Percentiles rank a stretch among this genome's conserved stretches.
These are phyloP conservation scores for Elongisporangium prolatum DNA, from an alignment of 352 stramenopile species.

Conservation along the genomic window DNA sequence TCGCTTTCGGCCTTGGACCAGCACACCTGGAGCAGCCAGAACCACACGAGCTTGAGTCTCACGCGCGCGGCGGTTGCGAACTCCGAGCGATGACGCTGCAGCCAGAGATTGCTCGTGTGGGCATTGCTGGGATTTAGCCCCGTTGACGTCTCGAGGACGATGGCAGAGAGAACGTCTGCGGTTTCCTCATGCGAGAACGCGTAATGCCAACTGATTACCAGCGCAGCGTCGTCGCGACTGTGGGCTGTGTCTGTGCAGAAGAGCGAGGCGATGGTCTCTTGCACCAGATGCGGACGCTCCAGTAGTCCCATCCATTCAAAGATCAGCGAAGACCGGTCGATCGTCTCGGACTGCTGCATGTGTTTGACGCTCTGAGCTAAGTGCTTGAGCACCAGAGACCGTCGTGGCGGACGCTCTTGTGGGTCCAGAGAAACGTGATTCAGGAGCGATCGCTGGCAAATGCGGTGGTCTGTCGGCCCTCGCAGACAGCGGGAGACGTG, in stretches of 20 bases:
- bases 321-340: background rate
- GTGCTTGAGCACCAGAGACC: slow-evolving; percentile 1
- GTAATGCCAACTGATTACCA: slow-evolving; percentile 50
- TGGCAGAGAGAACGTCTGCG: slow-evolving; percentile 11
- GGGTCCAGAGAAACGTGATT: background rate
- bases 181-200: slow-evolving; percentile 11
- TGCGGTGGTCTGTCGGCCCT: background rate
- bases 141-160: slow-evolving; percentile 16
- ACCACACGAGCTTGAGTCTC: slow-evolving; percentile 47
- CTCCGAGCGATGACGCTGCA: slow-evolving; percentile 32
- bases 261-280: slow-evolving; percentile 19
- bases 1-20: background rate
- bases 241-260: slow-evolving; percentile 7
- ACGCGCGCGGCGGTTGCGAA: slow-evolving; percentile 25
- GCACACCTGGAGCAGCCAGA: slow-evolving; percentile 38
- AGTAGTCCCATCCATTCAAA: slow-evolving; percentile 27
- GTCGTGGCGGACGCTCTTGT: slow-evolving; percentile 9
- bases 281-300: slow-evolving; percentile 18
- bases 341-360: background rate
- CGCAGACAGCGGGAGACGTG: slow-evolving; percentile 13
- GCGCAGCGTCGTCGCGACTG: slow-evolving; percentile 6
- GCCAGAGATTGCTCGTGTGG: slow-evolving; percentile 22
- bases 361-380: slow-evolving; percentile 1
- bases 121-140: slow-evolving; percentile 17
- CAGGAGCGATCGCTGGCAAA: slow-evolving; percentile 1